Conservation (phyloP, 2,329 filamentous ascomycete genomes). For the Hypoxylon sp. region DNA sequence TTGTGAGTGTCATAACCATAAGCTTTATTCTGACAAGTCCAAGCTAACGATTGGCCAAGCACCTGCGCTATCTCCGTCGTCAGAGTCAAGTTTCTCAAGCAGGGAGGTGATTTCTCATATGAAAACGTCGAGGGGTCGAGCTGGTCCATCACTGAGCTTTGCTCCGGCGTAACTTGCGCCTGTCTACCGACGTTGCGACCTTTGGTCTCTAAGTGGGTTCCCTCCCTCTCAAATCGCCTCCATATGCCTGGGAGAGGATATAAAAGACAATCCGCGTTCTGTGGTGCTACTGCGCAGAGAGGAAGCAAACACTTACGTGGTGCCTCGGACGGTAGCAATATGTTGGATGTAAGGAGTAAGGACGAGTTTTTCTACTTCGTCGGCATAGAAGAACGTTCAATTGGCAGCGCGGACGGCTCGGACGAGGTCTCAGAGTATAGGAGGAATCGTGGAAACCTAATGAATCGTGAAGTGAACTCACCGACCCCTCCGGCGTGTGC, state of each 20-base stretch:
- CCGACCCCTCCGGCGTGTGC: slow-evolving; percentile 28
- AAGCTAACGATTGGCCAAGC: slow-evolving; percentile 35
- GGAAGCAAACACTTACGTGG: slow-evolving; percentile 39
- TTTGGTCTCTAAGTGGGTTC: slow-evolving; percentile 48
- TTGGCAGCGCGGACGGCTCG: slow-evolving; percentile 33
- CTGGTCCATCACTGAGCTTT: slow-evolving; percentile 57
- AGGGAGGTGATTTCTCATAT: slow-evolving; percentile 56
- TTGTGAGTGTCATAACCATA: slow-evolving; percentile 52
- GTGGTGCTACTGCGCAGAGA: slow-evolving; percentile 19
- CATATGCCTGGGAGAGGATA: slow-evolving; percentile 38
- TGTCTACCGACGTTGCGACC: slow-evolving; percentile 57
- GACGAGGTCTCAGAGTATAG: slow-evolving; percentile 26
- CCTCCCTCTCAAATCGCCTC: slow-evolving; percentile 42
- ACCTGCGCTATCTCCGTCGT: slow-evolving; percentile 59
- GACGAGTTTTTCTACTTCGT: slow-evolving; percentile 35
- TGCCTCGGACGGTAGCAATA: slow-evolving; percentile 36
- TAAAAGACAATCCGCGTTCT: slow-evolving; percentile 29
- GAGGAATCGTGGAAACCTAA: slow-evolving; percentile 22
- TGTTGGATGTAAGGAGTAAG: slow-evolving; percentile 13
- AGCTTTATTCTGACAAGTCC: neutral
- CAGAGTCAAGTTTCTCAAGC: slow-evolving; percentile 56
- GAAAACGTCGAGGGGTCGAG: slow-evolving; percentile 56
- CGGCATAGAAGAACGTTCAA: slow-evolving; percentile 20
- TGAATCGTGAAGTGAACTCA: slow-evolving; percentile 14
- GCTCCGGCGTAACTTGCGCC: slow-evolving; percentile 56